phyloP scores from a whole-genome alignment of 208 protist genomes.

The Leishmania mexicana region DNA sequence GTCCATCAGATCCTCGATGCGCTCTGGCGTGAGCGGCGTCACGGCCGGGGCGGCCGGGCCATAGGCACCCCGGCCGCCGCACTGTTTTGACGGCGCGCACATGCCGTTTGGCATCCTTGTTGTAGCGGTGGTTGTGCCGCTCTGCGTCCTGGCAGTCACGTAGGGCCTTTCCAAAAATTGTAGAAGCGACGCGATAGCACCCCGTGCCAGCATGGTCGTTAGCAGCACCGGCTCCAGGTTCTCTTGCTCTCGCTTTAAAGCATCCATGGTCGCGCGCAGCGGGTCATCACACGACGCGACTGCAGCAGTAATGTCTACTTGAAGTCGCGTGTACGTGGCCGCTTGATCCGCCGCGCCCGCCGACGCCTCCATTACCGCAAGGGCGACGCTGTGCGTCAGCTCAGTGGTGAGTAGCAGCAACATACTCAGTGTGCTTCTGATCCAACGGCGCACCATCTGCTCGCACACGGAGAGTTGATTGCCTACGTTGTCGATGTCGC shows the following conservation, averaged over 20 bases:
- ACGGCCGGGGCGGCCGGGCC: neutral
- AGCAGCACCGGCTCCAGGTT: constrained; percentile 30
- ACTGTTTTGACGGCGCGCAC: neutral
- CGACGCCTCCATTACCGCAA: neutral
- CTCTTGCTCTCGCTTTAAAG: constrained; percentile 20
- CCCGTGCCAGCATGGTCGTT: constrained; percentile 31
- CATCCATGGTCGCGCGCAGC: constrained; percentile 15
- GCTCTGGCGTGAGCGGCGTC: constrained; percentile 13
- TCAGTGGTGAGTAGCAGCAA: constrained; percentile 24
- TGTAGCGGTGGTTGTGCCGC: neutral
- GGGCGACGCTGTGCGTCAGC: constrained; percentile 14
- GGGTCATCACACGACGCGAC: constrained; percentile 6
- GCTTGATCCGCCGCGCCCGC: neutral
- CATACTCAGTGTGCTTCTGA: constrained; percentile 23
- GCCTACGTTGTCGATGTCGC: constrained; percentile 43
- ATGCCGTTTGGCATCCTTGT: neutral
- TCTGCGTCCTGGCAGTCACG: neutral
- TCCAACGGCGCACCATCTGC: constrained; percentile 25
- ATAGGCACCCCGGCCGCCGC: neutral
- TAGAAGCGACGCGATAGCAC: constrained; percentile 24
- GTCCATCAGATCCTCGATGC: constrained; percentile 28
- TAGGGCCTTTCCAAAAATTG: constrained; percentile 6
- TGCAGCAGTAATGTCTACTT: neutral
- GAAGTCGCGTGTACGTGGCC: constrained; percentile 10
- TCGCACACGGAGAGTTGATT: constrained; percentile 22